phyloP scores from a whole-genome alignment of 257 asterid genomes.

The Nicotiana tabacum region DNA sequence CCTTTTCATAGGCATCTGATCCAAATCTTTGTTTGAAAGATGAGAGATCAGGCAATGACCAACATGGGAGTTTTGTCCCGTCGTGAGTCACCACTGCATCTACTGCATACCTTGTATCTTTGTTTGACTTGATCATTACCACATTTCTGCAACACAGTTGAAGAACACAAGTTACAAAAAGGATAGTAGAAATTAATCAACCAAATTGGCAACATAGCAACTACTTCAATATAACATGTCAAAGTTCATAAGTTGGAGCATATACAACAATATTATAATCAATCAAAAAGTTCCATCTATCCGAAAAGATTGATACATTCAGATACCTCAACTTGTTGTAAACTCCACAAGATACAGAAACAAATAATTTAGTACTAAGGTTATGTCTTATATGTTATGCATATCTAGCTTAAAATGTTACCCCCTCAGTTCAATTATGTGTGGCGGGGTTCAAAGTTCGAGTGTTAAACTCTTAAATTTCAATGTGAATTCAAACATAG shows the following conservation, averaged over 20 bases:
- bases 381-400: no score
- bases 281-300: background rate
- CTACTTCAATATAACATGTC: background rate
- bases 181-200: background rate
- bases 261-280: background rate
- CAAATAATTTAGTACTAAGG: no score
- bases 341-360: no score
- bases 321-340: no score
- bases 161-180: background rate
- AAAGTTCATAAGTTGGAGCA: background rate
- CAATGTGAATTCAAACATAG: no score
- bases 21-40: conserved; percentile 57
- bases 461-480: background rate
- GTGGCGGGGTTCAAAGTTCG: no score
- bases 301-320: background rate
- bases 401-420: no score
- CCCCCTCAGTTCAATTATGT: no score
- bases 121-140: conserved; percentile 74
- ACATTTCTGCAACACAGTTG: conserved; percentile 36
- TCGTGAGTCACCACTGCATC: conserved; percentile 83
- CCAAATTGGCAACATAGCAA: background rate
- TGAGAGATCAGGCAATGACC: conserved; percentile 57
- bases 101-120: conserved; percentile 60
- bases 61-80: conserved; percentile 64
- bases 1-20: conserved; percentile 44